Evolutionary conservation across 805 yeast genomes (phyloP).

Genomic region (Cyberlindnera mrakii): DNA sequence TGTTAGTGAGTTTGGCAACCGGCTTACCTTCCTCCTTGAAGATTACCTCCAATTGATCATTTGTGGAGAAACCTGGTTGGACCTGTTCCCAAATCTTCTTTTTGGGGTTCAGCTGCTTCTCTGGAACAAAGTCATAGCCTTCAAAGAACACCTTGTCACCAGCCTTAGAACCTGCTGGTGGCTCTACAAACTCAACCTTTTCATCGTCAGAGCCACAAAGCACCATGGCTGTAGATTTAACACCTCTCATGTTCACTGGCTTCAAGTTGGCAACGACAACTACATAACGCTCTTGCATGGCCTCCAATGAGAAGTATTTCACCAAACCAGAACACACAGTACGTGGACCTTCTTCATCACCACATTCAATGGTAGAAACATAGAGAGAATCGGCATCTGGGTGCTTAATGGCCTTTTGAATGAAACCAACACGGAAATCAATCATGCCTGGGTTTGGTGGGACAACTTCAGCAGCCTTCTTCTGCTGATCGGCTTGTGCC

Average conservation of each 20-base stretch:
- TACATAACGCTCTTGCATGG: constrained; percentile 90
- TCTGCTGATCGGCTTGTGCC: constrained; percentile 32
- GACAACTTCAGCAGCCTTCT: constrained; percentile 52
- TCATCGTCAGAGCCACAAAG: constrained; percentile 81
- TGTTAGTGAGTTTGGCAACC: constrained; percentile 62
- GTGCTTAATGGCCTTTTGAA: constrained; percentile 93
- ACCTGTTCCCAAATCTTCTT: constrained; percentile 96
- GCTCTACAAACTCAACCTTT: constrained; percentile 87
- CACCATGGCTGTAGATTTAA: constrained; percentile 94
- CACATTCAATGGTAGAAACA: constrained; percentile 94
- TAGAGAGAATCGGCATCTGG: constrained; percentile 97
- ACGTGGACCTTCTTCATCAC: constrained; percentile 96
- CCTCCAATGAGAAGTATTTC: constrained; percentile 82
- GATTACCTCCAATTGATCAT: constrained; percentile 67
- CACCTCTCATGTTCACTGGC: constrained; percentile 97
- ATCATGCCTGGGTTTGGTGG: constrained; percentile 79
- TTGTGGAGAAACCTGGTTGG: constrained; percentile 88
- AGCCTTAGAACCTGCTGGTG: constrained; percentile 87
- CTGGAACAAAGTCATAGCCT: constrained; percentile 84
- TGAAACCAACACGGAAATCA: constrained; percentile 93
- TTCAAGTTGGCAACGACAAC: constrained; percentile 92
- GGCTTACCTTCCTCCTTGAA: constrained; percentile 76
- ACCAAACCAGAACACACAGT: constrained; percentile 97
- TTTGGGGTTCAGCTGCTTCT: constrained; percentile 91
- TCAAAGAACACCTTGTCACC: constrained; percentile 97